These are phyloP conservation scores for Panicum miliaceum DNA, from an alignment of 176 grass and related monocot species.

Conservation along the genomic window DNA sequence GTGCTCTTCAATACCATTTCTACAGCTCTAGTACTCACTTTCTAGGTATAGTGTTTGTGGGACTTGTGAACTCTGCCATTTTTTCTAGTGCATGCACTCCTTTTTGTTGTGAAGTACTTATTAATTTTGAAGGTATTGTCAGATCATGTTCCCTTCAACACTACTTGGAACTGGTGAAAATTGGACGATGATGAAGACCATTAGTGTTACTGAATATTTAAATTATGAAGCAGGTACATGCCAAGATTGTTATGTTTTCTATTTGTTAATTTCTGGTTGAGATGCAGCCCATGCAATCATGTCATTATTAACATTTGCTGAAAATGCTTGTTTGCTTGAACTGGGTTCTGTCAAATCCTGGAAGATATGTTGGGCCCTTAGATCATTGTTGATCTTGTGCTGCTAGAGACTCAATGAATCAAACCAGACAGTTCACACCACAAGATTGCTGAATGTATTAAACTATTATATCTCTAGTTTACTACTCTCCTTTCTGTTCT, in stretches of 20 bases:
- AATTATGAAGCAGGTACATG: constrained; percentile 90
- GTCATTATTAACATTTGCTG: neutral
- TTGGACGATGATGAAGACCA: constrained; percentile 99
- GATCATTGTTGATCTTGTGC: constrained; percentile 34
- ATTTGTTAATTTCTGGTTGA: neutral
- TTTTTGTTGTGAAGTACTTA: constrained; percentile 17
- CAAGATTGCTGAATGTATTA: neutral
- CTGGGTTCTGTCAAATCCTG: constrained; percentile 6
- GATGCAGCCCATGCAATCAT: neutral
- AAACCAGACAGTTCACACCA: constrained; percentile 3
- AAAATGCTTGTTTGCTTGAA: constrained; percentile 23
- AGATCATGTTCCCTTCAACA: constrained; percentile 99
- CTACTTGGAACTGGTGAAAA: constrained; percentile 89
- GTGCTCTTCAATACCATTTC: neutral
- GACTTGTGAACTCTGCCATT: constrained; percentile 2
- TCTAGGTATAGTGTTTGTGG: neutral
- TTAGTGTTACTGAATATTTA: constrained; percentile 97
- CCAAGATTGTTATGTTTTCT: constrained; percentile 6
- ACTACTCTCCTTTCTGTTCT: neutral
- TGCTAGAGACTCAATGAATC: constrained; percentile 25
- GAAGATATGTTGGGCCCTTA: neutral
- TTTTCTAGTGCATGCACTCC: neutral
- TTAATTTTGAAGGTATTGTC: constrained; percentile 37
- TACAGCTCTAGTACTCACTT: neutral
- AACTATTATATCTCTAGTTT: constrained; percentile 18